Percentiles rank a stretch among this genome's conserved stretches.
phyloP scores from a whole-genome alignment of 1,139 yeast genomes.

The Suhomyces guaymorum region DNA sequence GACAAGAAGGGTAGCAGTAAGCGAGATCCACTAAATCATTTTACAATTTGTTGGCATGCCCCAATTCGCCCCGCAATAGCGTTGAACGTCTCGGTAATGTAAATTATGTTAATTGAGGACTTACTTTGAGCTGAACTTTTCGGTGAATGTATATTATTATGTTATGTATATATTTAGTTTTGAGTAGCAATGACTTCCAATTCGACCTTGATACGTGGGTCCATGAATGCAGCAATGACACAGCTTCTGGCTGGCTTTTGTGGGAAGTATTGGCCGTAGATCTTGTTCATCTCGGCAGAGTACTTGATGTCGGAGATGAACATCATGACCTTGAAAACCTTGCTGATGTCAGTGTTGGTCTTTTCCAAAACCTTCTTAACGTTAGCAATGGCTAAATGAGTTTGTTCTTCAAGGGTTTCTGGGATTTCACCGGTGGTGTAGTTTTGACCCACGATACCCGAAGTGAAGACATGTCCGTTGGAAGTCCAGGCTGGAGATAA shows the following conservation, averaged over 20 bases:
- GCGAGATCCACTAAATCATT: too few species aligned
- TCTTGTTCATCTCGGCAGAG: conserved; percentile 46
- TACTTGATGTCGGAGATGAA: conserved; percentile 50
- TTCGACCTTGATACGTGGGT: conserved; percentile 36
- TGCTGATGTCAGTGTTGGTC: conserved; percentile 51
- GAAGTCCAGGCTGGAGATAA: conserved; percentile 50
- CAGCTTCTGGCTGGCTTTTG: conserved; percentile 60
- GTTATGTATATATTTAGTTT: background rate
- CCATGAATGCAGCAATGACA: conserved; percentile 40
- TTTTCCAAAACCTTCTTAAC: conserved; percentile 46
- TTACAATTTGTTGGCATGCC: too few species aligned
- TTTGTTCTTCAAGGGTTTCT: conserved; percentile 43
- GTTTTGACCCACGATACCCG: conserved; percentile 39
- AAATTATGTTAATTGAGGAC: too few species aligned
- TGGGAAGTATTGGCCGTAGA: conserved; percentile 48
- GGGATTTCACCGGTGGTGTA: conserved; percentile 39
- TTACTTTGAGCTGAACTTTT: too few species aligned
- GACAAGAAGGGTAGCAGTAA: too few species aligned
- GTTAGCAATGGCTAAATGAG: conserved; percentile 47
- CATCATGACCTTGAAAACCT: conserved; percentile 53
- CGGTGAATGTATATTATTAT: too few species aligned
- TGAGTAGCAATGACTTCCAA: conserved; percentile 37
- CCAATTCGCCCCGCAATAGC: too few species aligned
- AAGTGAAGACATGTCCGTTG: conserved; percentile 54
- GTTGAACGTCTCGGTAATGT: too few species aligned